Evolutionary conservation across 2,329 filamentous ascomycete species (phyloP), one percentile per base, ranked within the genome.

Genomic region (Colletotrichum falcatum): DNA sequence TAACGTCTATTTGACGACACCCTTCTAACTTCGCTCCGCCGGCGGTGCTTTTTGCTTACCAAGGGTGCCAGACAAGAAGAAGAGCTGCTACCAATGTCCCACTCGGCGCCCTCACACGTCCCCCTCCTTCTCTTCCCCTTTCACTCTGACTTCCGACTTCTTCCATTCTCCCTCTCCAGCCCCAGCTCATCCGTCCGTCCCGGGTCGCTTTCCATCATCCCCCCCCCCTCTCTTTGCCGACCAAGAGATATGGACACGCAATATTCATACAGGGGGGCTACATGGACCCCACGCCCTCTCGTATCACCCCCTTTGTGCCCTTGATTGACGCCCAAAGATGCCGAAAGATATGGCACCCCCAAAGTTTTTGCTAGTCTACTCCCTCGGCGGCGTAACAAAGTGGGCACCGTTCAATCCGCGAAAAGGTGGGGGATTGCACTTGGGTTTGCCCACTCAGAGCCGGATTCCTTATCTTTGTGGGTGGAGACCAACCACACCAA

Each of bases 401-500:
- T 70, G 63, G 66, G 35, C 33, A 60, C 26, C 37, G 42, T 54
- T 23, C 11, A 33, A 37, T 54, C 54, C 26, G 48, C 48, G 26
- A n/a, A 49, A 51, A 6, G 9, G 42, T 20, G 8, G 44, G 20
- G 44, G n/a, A 6, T 61, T 9, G 16, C 56, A 59, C 28, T 20
- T 28, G 26, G 20, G 12, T 35, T 28, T 35, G 58, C 30, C 58
- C 67, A 70, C 33, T 70, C 64, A 70, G 48, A 54, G 51, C 30
- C 23, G 18, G n/a, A 30, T 62, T 62, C 46, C 67, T 70, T 67
- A 70, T 70, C 67, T 70, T 53, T 70, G 51, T 42, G 64, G 55
- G 67, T 61, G 67, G 67, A 64, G 64, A 23, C 28, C 35, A 46
- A 46, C 44, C 44, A 46, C 44, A 46, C n/a, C 9, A 48, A 46